Evolutionary conservation across 768 basidiomycete genomes (phyloP).

Genomic region (Boletus reticulatus): DNA sequence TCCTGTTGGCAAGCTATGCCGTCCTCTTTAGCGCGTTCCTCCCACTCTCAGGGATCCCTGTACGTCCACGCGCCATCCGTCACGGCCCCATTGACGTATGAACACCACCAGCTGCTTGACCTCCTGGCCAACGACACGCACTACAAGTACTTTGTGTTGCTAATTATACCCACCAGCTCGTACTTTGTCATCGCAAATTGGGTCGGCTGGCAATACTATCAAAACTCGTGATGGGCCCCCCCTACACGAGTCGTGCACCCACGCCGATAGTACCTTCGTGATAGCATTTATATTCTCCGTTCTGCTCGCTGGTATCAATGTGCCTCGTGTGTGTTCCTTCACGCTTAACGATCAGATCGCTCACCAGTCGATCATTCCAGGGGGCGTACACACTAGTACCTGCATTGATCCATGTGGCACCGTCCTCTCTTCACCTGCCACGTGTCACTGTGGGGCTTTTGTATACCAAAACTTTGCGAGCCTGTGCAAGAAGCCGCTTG

Average conservation of each 20-base stretch:
- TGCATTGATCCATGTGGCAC: constrained; percentile 22
- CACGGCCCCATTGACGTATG: constrained; percentile 19
- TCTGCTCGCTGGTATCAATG: constrained; percentile 9
- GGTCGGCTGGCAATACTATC: constrained; percentile 98
- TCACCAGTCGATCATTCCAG: constrained; percentile 14
- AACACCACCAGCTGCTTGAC: constrained; percentile 53
- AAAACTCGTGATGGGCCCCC: constrained; percentile 61
- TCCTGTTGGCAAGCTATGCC: constrained; percentile 58
- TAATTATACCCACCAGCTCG: constrained; percentile 76
- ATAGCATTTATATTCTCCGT: constrained; percentile 8
- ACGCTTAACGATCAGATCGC: constrained; percentile 19
- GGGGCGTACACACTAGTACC: constrained; percentile 10
- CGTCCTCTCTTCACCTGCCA: constrained; percentile 13
- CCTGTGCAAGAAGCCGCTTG: constrained; percentile 15
- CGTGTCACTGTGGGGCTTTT: neutral
- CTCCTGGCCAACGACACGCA: constrained; percentile 69
- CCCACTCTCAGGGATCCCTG: constrained; percentile 49
- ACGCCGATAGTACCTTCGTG: neutral
- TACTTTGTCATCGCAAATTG: constrained; percentile 98
- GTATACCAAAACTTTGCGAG: constrained; percentile 11
- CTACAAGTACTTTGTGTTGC: constrained; percentile 84
- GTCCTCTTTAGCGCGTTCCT: constrained; percentile 64
- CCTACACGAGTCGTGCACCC: constrained; percentile 3
- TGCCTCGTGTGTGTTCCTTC: constrained; percentile 22
- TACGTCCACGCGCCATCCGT: constrained; percentile 32